Evolutionary conservation across 2,329 filamentous ascomycete genomes (phyloP).

Genomic region (Colletotrichum agaves): DNA sequence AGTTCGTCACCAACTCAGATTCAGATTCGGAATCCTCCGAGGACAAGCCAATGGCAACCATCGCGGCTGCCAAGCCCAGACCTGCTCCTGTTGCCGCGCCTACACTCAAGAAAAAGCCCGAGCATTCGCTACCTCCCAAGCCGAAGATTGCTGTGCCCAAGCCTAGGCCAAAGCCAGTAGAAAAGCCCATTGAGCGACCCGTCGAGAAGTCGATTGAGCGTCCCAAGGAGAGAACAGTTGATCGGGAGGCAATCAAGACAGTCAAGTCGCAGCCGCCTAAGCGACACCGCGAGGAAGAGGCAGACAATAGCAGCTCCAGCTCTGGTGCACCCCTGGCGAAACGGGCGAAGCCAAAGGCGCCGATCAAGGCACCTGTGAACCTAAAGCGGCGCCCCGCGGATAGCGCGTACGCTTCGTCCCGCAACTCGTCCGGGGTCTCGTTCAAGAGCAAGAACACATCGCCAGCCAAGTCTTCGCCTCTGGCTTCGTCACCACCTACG

Average conservation of each 20-base stretch:
- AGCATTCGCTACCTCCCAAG: slow-evolving; percentile 39
- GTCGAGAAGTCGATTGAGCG: slow-evolving; percentile 37
- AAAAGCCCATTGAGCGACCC: slow-evolving; percentile 40
- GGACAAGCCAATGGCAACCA: slow-evolving; percentile 56
- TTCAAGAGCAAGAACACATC: slow-evolving; percentile 60
- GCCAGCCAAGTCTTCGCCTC: slow-evolving; percentile 71
- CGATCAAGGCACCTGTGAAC: slow-evolving; percentile 44
- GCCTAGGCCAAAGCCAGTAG: slow-evolving; percentile 43
- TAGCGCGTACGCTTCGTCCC: slow-evolving; percentile 59
- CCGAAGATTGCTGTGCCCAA: slow-evolving; percentile 48
- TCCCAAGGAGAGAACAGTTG: slow-evolving; percentile 41
- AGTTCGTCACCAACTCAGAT: slow-evolving; percentile 66
- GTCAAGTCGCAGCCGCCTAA: slow-evolving; percentile 54
- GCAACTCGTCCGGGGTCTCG: slow-evolving; percentile 52
- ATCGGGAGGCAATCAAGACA: slow-evolving; percentile 45
- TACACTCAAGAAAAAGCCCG: slow-evolving; percentile 46
- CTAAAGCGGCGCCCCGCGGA: slow-evolving; percentile 61
- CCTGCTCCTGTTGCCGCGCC: slow-evolving; percentile 39
- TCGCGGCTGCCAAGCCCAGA: slow-evolving; percentile 46
- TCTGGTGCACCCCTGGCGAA: slow-evolving; percentile 68
- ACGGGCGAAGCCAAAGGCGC: slow-evolving; percentile 63
- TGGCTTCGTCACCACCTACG: slow-evolving; percentile 73
- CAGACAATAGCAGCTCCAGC: slow-evolving; percentile 66
- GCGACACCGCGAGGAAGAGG: slow-evolving; percentile 62
- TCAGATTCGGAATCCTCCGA: slow-evolving; percentile 68